Evolutionary conservation across 768 basidiomycete genomes (phyloP), one percentile per base, ranked within the genome.

Genomic region (Hericium erinaceus): DNA sequence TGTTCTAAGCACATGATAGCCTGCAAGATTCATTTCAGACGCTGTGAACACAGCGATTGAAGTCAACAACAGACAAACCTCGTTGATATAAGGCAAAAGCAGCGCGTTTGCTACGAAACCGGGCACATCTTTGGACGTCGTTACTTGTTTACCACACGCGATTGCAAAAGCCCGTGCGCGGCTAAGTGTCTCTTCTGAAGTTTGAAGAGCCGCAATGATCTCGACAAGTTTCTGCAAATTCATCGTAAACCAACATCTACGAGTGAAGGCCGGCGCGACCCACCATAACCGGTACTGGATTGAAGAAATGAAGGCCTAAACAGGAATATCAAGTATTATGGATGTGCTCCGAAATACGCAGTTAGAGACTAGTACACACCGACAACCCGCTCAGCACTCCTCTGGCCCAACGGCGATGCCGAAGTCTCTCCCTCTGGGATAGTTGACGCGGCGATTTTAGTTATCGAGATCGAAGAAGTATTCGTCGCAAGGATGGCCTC

Each of bases 61-160:
- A 52, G 5, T 39, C 38, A 39, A 49, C 57, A 39, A 44, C 9
- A 12, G 15, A 54, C 73, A 57, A 64, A 85, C 85, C 78, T 98
- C 95, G 64, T 98, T 98, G 64, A 98, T 87, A 72, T 94, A 98
- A 1, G 95, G 95, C 92, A 98, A 98, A 48, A 98, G 74, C 33
- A 95, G 78, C 0, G 92, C 93, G 65, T 97, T 95, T 1, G 92
- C 90, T n/a, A 95, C 91, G 69, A 93, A 94, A 4, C 92, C 94
- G 3, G 95, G 95, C 0, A 95, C 91, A 65, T 98, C 95, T 64
- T 89, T 83, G 0, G 92, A 94, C 3, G 81, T 82, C 1, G 93
- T 89, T 1, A 98, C 93, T 78, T 93, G 92, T 76, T 98, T 98
- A 39, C 90, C 92, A 67, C 93, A 95, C 39, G 92, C 89, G 55